Conservation (phyloP, 495 filamentous ascomycete species). For the Aspergillus cavernicola region DNA sequence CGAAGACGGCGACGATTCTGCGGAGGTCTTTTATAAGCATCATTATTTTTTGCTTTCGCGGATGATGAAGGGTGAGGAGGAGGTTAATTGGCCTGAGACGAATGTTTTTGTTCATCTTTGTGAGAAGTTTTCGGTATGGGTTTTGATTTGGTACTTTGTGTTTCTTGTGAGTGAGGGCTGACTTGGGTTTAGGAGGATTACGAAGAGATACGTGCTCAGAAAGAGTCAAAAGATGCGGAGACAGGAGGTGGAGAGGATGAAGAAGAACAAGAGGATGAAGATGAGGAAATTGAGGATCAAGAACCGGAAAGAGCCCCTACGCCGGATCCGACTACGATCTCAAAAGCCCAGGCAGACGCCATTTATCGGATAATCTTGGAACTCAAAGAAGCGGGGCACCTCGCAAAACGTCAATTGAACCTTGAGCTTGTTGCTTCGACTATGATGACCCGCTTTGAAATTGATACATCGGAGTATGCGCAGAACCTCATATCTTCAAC, state of each 20-base stretch:
- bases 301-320: constrained; percentile 21
- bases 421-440: constrained; percentile 35
- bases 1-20: constrained; percentile 46
- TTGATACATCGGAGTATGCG: constrained; percentile 34
- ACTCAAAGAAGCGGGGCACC: constrained; percentile 37
- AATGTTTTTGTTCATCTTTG: constrained; percentile 50
- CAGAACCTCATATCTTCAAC: constrained; percentile 34
- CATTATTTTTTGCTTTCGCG: constrained; percentile 51
- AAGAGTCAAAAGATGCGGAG: constrained; percentile 24
- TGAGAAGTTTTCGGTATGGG: constrained; percentile 44
- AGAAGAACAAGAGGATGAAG: constrained; percentile 21
- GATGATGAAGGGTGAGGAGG: constrained; percentile 55
- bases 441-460: constrained; percentile 25
- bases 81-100: constrained; percentile 52
- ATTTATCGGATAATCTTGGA: constrained; percentile 37
- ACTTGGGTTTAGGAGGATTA: constrained; percentile 38
- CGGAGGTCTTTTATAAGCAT: constrained; percentile 51
- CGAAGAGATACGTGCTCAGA: constrained; percentile 29
- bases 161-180: neutral
- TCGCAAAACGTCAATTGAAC: constrained; percentile 45
- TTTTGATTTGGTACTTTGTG: neutral
- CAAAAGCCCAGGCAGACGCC: constrained; percentile 34
- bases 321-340: constrained; percentile 27
- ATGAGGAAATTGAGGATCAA: constrained; percentile 18
- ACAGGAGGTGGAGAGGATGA: constrained; percentile 10